These are phyloP conservation scores for Xylaria polymorpha DNA, from an alignment of 2,329 filamentous ascomycete species.

Conservation along the genomic window DNA sequence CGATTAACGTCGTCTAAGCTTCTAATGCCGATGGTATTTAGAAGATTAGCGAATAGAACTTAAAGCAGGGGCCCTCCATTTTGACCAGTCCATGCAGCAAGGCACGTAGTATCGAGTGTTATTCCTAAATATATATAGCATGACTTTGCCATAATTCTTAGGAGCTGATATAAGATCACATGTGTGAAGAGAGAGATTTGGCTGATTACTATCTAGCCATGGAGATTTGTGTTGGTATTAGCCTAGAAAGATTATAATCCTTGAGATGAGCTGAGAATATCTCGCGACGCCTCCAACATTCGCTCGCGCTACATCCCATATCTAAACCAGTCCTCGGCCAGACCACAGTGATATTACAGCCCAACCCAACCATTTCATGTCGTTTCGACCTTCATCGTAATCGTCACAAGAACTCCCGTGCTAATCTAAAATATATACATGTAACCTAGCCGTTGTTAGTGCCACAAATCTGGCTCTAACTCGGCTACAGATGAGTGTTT, in stretches of 20 bases:
- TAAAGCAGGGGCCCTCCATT: not conserved
- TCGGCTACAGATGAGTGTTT: not conserved
- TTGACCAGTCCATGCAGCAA: not conserved
- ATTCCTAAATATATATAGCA: not conserved
- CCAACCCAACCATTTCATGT: not conserved
- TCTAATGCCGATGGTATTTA: not conserved
- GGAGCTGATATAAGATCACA: not conserved
- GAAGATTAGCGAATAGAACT: not conserved
- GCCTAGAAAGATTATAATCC: not conserved
- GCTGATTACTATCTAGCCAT: not conserved
- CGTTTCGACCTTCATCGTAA: not conserved
- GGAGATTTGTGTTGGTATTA: not conserved
- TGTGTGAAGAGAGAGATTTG: not conserved
- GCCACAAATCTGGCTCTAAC: not conserved
- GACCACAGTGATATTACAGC: not conserved
- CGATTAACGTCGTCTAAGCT: not conserved
- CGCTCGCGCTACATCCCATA: not conserved
- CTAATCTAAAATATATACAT: not conserved
- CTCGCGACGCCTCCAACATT: not conserved
- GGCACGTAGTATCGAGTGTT: not conserved
- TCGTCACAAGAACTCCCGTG: not conserved
- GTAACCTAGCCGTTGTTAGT: not conserved
- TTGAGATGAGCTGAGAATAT: constrained; percentile 20
- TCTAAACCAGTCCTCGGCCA: not conserved
- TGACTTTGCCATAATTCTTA: not conserved